Evolutionary conservation across 495 filamentous ascomycete species (phyloP).

Genomic region (Mytilinidion resinicola): DNA sequence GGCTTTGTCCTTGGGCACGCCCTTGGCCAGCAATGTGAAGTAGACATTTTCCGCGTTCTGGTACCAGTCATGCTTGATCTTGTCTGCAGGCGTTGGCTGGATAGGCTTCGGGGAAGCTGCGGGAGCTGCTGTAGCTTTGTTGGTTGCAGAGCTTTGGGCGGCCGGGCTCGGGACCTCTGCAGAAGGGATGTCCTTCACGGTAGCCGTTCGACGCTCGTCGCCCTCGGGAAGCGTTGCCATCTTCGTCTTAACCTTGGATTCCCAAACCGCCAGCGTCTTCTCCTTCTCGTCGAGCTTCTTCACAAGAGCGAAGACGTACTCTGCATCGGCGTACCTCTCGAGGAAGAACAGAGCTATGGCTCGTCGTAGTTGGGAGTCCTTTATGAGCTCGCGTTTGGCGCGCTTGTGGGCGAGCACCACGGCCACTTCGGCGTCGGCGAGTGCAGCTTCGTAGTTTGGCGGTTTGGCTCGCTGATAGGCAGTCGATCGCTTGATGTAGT

Average conservation of each 20-base stretch:
- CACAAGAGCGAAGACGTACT: constrained; percentile 62
- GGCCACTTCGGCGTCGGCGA: constrained; percentile 75
- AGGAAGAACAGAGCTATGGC: constrained; percentile 66
- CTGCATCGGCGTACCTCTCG: constrained; percentile 68
- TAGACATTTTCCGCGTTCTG: constrained; percentile 60
- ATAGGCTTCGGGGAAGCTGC: constrained; percentile 17
- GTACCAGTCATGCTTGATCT: constrained; percentile 77
- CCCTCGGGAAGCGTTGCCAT: constrained; percentile 46
- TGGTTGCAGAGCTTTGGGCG: constrained; percentile 26
- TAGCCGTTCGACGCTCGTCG: constrained; percentile 52
- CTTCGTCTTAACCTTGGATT: constrained; percentile 49
- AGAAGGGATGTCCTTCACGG: constrained; percentile 59
- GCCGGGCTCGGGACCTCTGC: constrained; percentile 42
- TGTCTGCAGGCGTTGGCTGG: constrained; percentile 48
- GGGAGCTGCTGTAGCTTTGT: not conserved
- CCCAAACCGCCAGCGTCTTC: constrained; percentile 59
- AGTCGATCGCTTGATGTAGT: constrained; percentile 82
- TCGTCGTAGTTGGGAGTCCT: constrained; percentile 72
- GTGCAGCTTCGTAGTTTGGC: constrained; percentile 50
- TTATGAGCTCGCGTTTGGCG: constrained; percentile 72
- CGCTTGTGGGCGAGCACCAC: constrained; percentile 63
- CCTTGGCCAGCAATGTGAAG: constrained; percentile 66
- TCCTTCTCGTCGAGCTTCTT: constrained; percentile 55
- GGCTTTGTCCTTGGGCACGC: constrained; percentile 58
- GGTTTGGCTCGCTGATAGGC: constrained; percentile 65